A percentile compares a stretch with the other conserved stretches of the same genome.
phyloP scores from a whole-genome alignment of 805 yeast genomes.

The Myxozyma sirexii region DNA sequence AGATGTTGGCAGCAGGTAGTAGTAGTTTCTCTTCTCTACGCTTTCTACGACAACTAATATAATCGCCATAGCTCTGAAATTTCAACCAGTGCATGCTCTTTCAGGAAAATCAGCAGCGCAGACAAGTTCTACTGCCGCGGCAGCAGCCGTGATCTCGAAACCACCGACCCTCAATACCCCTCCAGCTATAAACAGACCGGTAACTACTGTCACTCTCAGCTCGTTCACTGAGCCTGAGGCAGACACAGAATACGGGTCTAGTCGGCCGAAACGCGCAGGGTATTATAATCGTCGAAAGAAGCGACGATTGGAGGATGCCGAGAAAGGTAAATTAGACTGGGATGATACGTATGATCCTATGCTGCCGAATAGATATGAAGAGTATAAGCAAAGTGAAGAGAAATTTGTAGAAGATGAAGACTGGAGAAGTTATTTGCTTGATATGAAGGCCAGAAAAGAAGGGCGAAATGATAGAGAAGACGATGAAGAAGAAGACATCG shows the following conservation, averaged over 20 bases:
- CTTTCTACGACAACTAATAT: too few relatives aligned
- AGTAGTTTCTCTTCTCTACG: not conserved
- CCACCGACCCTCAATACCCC: slow-evolving; percentile 10
- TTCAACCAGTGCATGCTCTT: slow-evolving; percentile 20
- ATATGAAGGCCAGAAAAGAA: slow-evolving; percentile 7
- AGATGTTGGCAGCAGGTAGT: slow-evolving; percentile 19
- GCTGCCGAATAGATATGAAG: slow-evolving; percentile 31
- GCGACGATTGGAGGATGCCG: slow-evolving; percentile 8
- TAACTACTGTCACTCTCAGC: not conserved
- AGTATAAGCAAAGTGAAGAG: slow-evolving; percentile 33
- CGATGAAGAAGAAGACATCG: not conserved
- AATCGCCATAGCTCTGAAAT: slow-evolving; percentile 17
- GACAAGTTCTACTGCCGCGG: not conserved
- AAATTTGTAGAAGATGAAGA: slow-evolving; percentile 33
- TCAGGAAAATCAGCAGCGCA: slow-evolving; percentile 1
- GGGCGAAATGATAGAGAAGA: not conserved
- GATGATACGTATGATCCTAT: slow-evolving; percentile 32
- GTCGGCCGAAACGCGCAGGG: not conserved
- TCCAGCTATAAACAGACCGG: not conserved
- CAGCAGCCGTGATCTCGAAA: slow-evolving; percentile 17
- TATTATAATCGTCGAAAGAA: slow-evolving; percentile 9
- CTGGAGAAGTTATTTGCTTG: slow-evolving; percentile 31
- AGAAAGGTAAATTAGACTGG: slow-evolving; percentile 24
- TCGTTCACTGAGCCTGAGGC: not conserved
- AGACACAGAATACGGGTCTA: not conserved